These are phyloP conservation scores for Dactylonectria estremocensis DNA, from an alignment of 2,329 filamentous ascomycete species.

Conservation along the genomic window DNA sequence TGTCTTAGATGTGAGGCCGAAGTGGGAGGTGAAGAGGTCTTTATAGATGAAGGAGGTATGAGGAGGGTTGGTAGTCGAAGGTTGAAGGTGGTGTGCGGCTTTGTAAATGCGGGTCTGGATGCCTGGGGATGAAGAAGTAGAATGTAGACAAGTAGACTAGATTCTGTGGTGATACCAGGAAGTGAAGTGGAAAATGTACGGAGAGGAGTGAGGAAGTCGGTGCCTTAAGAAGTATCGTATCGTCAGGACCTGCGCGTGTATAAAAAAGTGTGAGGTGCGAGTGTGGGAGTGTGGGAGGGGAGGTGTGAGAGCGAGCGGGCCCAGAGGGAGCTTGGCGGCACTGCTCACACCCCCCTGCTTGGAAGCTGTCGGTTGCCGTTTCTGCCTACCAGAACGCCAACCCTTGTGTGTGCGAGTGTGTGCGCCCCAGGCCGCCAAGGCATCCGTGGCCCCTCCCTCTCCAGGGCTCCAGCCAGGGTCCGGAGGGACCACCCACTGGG, in stretches of 20 bases:
- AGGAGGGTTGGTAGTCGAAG: conserved; percentile 17
- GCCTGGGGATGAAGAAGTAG: conserved; percentile 37
- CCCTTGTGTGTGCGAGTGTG: neutral
- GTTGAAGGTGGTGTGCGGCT: conserved; percentile 25
- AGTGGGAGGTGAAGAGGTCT: conserved; percentile 34
- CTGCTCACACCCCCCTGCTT: neutral
- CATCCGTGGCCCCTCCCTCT: conserved; percentile 13
- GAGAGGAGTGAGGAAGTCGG: conserved; percentile 31
- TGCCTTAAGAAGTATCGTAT: conserved; percentile 40
- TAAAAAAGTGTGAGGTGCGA: conserved; percentile 29
- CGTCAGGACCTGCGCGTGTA: conserved; percentile 36
- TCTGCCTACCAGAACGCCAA: conserved; percentile 46
- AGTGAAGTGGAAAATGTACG: conserved; percentile 39
- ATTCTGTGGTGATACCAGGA: conserved; percentile 25
- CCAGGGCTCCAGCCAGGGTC: neutral
- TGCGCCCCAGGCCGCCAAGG: conserved; percentile 24
- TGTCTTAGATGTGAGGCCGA: conserved; percentile 38
- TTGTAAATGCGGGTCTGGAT: conserved; percentile 39
- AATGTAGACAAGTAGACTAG: conserved; percentile 7
- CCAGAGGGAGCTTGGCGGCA: neutral
- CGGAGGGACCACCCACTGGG: neutral
- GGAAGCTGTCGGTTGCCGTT: conserved; percentile 36
- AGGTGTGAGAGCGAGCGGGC: conserved; percentile 7
- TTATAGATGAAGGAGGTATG: conserved; percentile 40
- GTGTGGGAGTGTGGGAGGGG: conserved; percentile 14